Percentiles rank a stretch among this genome's conserved stretches.
Evolutionary conservation across 106 monocot genomes (phyloP).

Genomic region (Cymbidium sinense): DNA sequence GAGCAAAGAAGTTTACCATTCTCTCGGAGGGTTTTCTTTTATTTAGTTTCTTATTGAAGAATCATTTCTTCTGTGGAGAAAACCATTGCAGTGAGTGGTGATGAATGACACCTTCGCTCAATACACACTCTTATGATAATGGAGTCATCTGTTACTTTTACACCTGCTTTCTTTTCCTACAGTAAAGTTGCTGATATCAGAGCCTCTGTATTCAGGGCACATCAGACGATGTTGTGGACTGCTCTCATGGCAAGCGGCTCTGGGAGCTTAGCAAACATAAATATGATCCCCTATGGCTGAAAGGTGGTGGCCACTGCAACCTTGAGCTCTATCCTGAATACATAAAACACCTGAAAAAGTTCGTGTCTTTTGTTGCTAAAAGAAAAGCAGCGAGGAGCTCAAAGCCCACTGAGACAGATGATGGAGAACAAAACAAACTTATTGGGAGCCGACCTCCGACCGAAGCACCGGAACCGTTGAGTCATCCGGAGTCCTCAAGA

Average conservation of each 20-base stretch:
- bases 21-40: too few species aligned
- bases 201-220: conserved; percentile 44
- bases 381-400: conserved; percentile 17
- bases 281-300: conserved; percentile 56
- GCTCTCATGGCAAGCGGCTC: conserved; percentile 61
- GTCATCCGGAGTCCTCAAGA: conserved; percentile 27
- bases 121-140: background rate
- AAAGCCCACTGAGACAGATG: conserved; percentile 3
- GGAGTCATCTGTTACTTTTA: background rate
- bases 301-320: conserved; percentile 63
- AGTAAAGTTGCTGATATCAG: background rate
- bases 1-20: too few species aligned
- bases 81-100: too few species aligned
- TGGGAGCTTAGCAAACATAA: conserved; percentile 68
- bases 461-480: conserved; percentile 2
- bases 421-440: conserved; percentile 6
- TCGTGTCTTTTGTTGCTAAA: conserved; percentile 37
- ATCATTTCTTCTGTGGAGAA: too few species aligned
- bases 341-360: conserved; percentile 58
- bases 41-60: too few species aligned
- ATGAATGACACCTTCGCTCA: too few species aligned
- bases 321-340: conserved; percentile 63
- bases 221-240: conserved; percentile 66
- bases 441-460: conserved; percentile 8
- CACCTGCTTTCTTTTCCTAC: background rate